Base-by-base conservation (phyloP, 1,139 yeast species). In the Saccharomyces hybrid region DNA sequence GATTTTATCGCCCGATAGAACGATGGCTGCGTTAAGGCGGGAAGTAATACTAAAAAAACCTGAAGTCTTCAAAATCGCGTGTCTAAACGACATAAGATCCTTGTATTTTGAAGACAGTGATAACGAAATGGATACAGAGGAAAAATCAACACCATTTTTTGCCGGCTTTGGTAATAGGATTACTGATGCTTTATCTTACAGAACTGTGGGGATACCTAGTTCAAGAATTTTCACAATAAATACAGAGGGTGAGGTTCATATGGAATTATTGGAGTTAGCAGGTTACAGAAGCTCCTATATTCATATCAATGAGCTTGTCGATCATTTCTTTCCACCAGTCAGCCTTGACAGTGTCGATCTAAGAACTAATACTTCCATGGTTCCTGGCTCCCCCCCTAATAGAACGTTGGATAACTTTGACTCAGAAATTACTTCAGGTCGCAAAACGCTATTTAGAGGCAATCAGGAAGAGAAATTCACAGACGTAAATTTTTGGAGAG, bases 81-180 rank as follows among this genome's bases (percentile, higher is more conserved):
- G 99, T 72, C 75, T 95, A 58, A 83, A 86, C 52, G 99, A 95
- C 73, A 85, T 95, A 57, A 82, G 83, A 63, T 79, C 84, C 55
- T 75, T 95, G 32, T 82, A 84, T 73, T 61, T 67, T 53, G 64
- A 59, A 27, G 57, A 55, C 31, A 54, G 48, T 19, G 59, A 59
- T 48, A 57, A 49, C 32, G 48, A 47, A 13, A 69, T 60, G 72
- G 68, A 29, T 4, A 25, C 31, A 23, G 48, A 62, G 25, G 41
- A 48, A 7, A 46, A 13, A 34, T 62, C 65, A 11, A 65, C 68
- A 4, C 97, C 98, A 3, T 95, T 95, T 65, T 91, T 88, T 70
- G 99, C 99, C 5, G 99, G 99, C 0, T 95, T 95, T 70, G 99
- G 99, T 25, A 95, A 95, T 68, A 78, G 96, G 62, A 93, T 95